phyloP scores from a whole-genome alignment of 352 stramenopile species.

The Phytophthora idaei region DNA sequence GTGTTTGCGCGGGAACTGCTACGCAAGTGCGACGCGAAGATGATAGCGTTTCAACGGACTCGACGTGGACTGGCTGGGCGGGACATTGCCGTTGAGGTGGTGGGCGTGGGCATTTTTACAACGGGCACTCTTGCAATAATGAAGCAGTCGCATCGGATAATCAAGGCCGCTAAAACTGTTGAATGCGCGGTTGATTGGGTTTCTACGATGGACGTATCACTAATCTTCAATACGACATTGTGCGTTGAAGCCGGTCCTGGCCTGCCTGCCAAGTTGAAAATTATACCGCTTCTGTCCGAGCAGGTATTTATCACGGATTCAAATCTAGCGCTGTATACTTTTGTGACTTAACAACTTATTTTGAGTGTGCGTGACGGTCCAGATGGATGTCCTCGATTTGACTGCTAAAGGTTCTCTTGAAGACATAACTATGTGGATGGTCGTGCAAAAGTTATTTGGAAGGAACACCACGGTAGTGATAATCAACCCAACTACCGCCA shows the following conservation, averaged over 20 bases:
- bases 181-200: background rate
- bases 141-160: background rate
- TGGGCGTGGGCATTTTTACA: background rate
- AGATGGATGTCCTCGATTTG: background rate
- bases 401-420: background rate
- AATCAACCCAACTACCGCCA: background rate
- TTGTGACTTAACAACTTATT: background rate
- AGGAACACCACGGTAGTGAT: background rate
- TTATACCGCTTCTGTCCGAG: background rate
- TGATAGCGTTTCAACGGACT: too few species aligned
- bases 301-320: background rate
- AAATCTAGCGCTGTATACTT: background rate
- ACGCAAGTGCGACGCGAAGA: too few species aligned
- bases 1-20: background rate
- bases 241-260: background rate
- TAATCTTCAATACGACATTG: background rate
- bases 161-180: background rate
- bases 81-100: background rate
- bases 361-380: background rate
- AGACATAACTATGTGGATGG: background rate
- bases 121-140: background rate
- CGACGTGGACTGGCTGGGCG: too few species aligned
- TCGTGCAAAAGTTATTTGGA: background rate
- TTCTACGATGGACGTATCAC: background rate
- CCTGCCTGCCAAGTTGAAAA: background rate